phyloP scores from a whole-genome alignment of 73 alveolate species.

The Tetrahymena borealis region DNA sequence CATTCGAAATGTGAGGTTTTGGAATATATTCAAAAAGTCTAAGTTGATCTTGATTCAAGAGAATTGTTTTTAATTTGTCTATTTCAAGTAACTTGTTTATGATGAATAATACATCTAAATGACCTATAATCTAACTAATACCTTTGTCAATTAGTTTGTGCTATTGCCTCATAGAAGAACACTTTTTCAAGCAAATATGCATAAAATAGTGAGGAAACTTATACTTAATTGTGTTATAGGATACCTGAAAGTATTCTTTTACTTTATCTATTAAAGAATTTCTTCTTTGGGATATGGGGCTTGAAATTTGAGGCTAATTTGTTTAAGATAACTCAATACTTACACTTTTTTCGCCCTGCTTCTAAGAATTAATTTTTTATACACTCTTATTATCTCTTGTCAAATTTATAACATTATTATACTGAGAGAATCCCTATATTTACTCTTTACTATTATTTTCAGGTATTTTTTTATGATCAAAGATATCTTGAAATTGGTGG shows the following conservation, averaged over 20 bases:
- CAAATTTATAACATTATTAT: too few species aligned
- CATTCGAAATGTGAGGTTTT: not conserved
- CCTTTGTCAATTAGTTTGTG: slow-evolving; percentile 4
- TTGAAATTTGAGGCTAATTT: not conserved
- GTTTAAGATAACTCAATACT: not conserved
- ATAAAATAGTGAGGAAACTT: not conserved
- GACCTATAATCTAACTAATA: not conserved
- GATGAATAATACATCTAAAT: slow-evolving; percentile 15
- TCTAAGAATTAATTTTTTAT: too few species aligned
- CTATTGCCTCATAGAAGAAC: not conserved
- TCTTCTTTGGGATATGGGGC: not conserved
- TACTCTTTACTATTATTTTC: too few species aligned
- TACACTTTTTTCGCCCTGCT: not conserved
- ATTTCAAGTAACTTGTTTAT: not conserved
- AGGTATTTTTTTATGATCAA: too few species aligned
- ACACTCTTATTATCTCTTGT: too few species aligned
- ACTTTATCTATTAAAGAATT: not conserved
- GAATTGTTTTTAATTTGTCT: not conserved
- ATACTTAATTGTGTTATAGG: not conserved
- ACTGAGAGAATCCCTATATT: too few species aligned
- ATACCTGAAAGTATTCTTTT: not conserved
- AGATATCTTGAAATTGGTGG: too few species aligned
- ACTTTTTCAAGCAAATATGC: not conserved
- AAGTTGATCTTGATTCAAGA: not conserved
- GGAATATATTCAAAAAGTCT: not conserved